A percentile compares a stretch with the other conserved stretches of the same genome.
Evolutionary conservation across 1,284 basidiomycete genomes (phyloP).

Genomic region (Apiotrichum porosum): DNA sequence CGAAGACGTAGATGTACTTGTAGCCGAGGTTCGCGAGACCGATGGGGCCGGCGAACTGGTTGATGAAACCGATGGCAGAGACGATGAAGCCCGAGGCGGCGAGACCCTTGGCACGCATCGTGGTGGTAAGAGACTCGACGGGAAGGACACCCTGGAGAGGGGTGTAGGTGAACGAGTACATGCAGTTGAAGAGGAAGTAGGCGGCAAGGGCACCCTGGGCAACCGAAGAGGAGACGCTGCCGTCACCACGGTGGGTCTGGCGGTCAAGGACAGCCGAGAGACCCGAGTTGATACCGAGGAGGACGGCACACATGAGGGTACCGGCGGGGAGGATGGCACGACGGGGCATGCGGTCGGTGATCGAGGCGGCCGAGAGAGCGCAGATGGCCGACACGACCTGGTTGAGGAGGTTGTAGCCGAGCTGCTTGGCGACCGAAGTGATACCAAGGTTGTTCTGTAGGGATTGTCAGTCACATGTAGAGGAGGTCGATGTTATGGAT

Average conservation of each 20-base stretch:
- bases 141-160: constrained; percentile 64
- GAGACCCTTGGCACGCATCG: constrained; percentile 80
- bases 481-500: too few species aligned
- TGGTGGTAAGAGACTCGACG: constrained; percentile 82
- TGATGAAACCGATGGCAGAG: constrained; percentile 54
- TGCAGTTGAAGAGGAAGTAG: constrained; percentile 46
- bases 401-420: constrained; percentile 58
- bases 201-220: constrained; percentile 18
- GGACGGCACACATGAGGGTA: constrained; percentile 28
- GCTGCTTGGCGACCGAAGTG: constrained; percentile 35
- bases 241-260: constrained; percentile 9
- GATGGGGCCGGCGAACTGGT: constrained; percentile 46
- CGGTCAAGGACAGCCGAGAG: constrained; percentile 26
- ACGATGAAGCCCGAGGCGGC: constrained; percentile 50
- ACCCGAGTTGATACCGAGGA: constrained; percentile 38
- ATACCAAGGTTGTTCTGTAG: constrained; percentile 29
- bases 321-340: constrained; percentile 32
- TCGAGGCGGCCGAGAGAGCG: constrained; percentile 45
- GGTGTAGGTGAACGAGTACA: constrained; percentile 17
- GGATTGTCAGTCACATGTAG: constrained; percentile 11
- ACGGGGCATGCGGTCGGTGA: constrained; percentile 33
- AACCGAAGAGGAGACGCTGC: background rate
- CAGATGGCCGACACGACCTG: constrained; percentile 54
- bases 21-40: constrained; percentile 51
- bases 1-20: constrained; percentile 34